Percentiles rank a stretch among this genome's conserved stretches.
phyloP scores from a whole-genome alignment of 768 basidiomycete genomes.

The Mycena maculata region DNA sequence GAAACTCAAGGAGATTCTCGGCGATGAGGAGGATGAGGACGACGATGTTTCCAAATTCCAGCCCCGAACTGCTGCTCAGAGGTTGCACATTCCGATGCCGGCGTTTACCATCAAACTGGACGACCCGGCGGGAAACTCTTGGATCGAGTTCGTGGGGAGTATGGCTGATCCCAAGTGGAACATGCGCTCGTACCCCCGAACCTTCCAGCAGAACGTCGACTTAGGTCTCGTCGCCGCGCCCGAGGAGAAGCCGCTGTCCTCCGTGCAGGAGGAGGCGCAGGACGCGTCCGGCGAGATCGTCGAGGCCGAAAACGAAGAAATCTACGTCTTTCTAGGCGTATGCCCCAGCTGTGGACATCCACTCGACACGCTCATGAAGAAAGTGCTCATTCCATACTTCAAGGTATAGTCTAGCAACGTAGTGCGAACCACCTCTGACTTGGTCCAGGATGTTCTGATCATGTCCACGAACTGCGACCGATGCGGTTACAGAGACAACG shows the following conservation, averaged over 20 bases:
- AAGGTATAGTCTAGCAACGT: conserved; percentile 64
- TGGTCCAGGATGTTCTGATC: conserved; percentile 86
- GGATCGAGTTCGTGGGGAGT: conserved; percentile 88
- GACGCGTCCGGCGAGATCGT: conserved; percentile 34
- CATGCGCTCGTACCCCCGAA: conserved; percentile 83
- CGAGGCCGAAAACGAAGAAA: conserved; percentile 77
- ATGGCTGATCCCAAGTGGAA: conserved; percentile 96
- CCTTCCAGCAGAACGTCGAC: conserved; percentile 80
- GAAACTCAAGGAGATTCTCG: conserved; percentile 71
- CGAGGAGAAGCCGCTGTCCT: conserved; percentile 44
- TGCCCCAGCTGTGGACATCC: conserved; percentile 91
- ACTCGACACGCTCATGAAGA: conserved; percentile 93
- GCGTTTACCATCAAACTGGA: conserved; percentile 88
- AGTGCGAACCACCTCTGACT: neutral
- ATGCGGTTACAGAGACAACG: conserved; percentile 98
- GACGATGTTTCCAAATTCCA: conserved; percentile 49
- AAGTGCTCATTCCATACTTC: conserved; percentile 96
- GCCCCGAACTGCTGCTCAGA: conserved; percentile 46
- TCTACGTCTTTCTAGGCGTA: conserved; percentile 86
- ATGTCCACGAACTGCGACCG: conserved; percentile 98
- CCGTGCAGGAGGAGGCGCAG: conserved; percentile 30
- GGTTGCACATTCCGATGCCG: conserved; percentile 66
- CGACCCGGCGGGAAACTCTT: conserved; percentile 97
- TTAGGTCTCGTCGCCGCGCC: conserved; percentile 77
- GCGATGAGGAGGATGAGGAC: conserved; percentile 66